Conservation (phyloP, 2,329 filamentous ascomycete genomes). For the Colletotrichum plurivorum region DNA sequence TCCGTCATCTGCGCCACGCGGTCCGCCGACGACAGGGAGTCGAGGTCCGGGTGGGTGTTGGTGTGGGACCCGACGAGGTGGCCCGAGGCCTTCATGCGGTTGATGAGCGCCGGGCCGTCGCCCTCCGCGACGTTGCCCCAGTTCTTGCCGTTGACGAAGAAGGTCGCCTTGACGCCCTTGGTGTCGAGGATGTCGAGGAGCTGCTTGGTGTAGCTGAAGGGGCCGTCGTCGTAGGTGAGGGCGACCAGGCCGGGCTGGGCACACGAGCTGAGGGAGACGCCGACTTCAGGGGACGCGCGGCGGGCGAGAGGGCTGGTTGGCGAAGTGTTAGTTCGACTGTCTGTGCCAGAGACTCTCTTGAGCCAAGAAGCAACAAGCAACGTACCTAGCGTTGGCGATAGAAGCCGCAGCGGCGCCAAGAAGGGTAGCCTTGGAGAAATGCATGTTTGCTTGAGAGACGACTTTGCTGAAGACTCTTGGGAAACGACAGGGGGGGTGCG, state of each 20-base stretch:
- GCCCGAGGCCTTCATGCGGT: conserved; percentile 56
- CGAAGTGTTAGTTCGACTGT: conserved; percentile 23
- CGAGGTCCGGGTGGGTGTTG: conserved; percentile 62
- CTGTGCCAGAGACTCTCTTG: neutral
- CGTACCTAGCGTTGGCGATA: conserved; percentile 33
- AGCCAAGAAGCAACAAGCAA: neutral
- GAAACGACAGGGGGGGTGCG: neutral
- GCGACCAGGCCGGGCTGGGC: conserved; percentile 54
- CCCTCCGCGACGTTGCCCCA: conserved; percentile 58
- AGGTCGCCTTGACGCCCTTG: conserved; percentile 53
- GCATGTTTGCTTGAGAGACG: neutral
- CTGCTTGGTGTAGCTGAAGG: conserved; percentile 56
- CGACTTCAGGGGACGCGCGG: conserved; percentile 19
- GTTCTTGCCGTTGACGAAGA: conserved; percentile 60
- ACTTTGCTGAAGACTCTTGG: too few relatives aligned
- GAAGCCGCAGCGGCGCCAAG: conserved; percentile 22
- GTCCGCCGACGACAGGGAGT: conserved; percentile 50
- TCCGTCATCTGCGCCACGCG: conserved; percentile 57
- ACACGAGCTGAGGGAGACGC: conserved; percentile 45
- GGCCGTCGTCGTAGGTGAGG: conserved; percentile 64
- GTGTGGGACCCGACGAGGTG: conserved; percentile 58
- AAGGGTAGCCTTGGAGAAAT: conserved; percentile 16
- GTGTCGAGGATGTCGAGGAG: conserved; percentile 56
- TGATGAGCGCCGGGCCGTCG: conserved; percentile 52
- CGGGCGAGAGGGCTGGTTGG: conserved; percentile 25